Evolutionary conservation across 108 stramenopile genomes (phyloP), one percentile per base, ranked within the genome.

Genomic region (Parmales sp.): DNA sequence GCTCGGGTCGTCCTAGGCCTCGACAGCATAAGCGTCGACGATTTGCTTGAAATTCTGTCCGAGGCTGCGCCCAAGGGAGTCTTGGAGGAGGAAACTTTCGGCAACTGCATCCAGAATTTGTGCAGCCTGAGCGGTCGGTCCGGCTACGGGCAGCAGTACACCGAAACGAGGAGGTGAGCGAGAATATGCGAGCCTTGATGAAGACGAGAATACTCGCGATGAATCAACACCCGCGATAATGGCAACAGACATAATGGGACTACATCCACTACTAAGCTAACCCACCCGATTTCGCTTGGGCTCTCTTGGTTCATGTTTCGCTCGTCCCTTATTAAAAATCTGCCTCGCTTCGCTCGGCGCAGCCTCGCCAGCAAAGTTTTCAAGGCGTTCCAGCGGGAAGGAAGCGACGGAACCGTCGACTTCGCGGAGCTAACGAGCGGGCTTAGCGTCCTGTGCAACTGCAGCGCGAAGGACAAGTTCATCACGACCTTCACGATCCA

Each of bases 401-500:
- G 37, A 20, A 25, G 37, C 38, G 50, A 13, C 4, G 74, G 63
- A 2, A 44, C 26, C 4, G 69, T 69, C 39, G 69, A 69, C 74
- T 70, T 70, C 38, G 41, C 69, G 13, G 74, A 74, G 48, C 51
- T 74, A 38, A 63, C 69, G 5, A 31, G 38, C 29, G 74, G 74
- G 45, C 64, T 74, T 19, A 19, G 37, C 36, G 41, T 74, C 2
- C 74, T 74, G 38, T 39, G 48, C 28, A 63, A 25, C 38, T 37
- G 34, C 44, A 18, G 18, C 45, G 34, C 34, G 45, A 34, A 48
- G 44, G 66, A 67, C 4, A 67, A 67, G 66, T 37, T 69, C 34
- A 16, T 46, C 20, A 64, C 74, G n/a, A 69, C 67, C 63, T 74
- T 74, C 54, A 64, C 67, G 28, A 44, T 74, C 39, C 64, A 74